Evolutionary conservation across 768 basidiomycete species (phyloP).

Genomic region (Punctularia strigosozonata): DNA sequence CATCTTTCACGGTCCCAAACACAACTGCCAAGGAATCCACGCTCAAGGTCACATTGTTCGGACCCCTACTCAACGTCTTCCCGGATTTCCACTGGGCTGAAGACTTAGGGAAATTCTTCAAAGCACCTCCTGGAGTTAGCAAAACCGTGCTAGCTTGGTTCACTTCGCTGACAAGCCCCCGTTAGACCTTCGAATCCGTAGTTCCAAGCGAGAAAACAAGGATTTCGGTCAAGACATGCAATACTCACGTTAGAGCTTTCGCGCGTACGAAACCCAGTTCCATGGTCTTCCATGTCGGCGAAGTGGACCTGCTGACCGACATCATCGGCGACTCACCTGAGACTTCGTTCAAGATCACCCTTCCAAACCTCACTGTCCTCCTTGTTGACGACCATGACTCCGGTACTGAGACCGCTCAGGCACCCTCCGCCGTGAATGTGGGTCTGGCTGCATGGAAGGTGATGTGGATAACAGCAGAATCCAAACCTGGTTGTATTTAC

Average conservation of each 20-base stretch:
- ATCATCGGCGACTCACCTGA: constrained; percentile 57
- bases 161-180: too few relatives aligned
- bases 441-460: constrained; percentile 62
- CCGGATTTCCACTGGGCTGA: constrained; percentile 52
- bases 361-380: constrained; percentile 38
- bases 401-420: constrained; percentile 15
- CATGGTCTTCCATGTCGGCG: constrained; percentile 53
- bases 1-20: constrained; percentile 47
- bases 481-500: too few relatives aligned
- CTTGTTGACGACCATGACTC: constrained; percentile 35
- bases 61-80: constrained; percentile 49
- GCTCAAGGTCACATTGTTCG: constrained; percentile 49
- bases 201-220: constrained; percentile 81
- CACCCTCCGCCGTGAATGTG: too few relatives aligned
- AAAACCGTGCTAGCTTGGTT: too few relatives aligned
- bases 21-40: constrained; percentile 69
- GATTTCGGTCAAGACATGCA: constrained; percentile 49
- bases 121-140: constrained; percentile 81
- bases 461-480: too few relatives aligned
- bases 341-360: constrained; percentile 34
- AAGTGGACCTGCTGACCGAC: constrained; percentile 60
- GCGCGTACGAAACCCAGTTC: constrained; percentile 52
- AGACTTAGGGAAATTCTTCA: constrained; percentile 53
- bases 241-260: constrained; percentile 53
- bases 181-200: constrained; percentile 85